Base-by-base conservation (phyloP, 2,329 filamentous ascomycete genomes). In the Botrytis medusae region DNA sequence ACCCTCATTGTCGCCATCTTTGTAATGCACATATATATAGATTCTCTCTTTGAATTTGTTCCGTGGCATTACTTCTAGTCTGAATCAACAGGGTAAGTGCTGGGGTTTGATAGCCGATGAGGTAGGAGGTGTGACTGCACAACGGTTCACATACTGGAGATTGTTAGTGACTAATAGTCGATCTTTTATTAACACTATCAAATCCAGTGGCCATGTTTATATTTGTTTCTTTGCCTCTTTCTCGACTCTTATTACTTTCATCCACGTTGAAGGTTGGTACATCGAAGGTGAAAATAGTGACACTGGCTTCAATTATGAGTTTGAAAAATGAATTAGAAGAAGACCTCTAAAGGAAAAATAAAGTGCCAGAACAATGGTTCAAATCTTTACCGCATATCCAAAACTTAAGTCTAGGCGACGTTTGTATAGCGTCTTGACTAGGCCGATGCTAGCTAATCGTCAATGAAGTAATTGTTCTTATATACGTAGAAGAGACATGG, bases 291-390 rank as follows among this genome's bases (percentile, higher is more conserved):
- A 57, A 54, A 29, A 16, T 8, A 29, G 16, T 8, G 14, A 8
- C n/a, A 57, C 51, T 16, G 1, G n/a, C 51, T 29, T 29, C n/a
- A 29, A 57, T 8, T 9, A 29, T 29, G 14, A 1, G 7, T 0
- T 16, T 9, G n/a, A 57, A 6, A 14, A 57, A 18, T 18, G 51
- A 1, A 18, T 16, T 29, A 0, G 14, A 29, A 57, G 25, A 16
- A 8, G 16, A 18, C 0, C 0, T 57, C 1, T 18, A 6, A 14
- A 3, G 0, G 51, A 4, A 8, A 7, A 0, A 29, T 9, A 18
- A 29, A 54, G 9, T 48, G 16, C 6, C 0, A 57, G 2, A 14
- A 57, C 7, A 2, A 18, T 32, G 4, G 0, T 9, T 29, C 25
- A n/a, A 9, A 57, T 57, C 6, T 3, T 9, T 18, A 16, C n/a